Evolutionary conservation across 805 yeast genomes (phyloP).

Genomic region (Nakazawaea sp.): DNA sequence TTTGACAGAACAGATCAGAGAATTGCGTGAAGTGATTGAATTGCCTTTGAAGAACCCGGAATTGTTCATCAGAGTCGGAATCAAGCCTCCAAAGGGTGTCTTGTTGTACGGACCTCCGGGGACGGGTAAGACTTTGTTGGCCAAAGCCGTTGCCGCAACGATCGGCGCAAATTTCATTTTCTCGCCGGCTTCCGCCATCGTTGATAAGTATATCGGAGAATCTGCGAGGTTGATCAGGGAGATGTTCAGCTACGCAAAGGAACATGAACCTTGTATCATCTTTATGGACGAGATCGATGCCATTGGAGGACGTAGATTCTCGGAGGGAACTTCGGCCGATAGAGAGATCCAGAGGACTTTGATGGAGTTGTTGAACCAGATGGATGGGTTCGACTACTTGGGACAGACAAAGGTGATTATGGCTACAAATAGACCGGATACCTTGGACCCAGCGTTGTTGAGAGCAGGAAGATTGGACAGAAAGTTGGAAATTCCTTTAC

Average conservation of each 20-base stretch:
- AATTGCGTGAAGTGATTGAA: conserved; percentile 95
- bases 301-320: conserved; percentile 95
- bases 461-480: conserved; percentile 98
- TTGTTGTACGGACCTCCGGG: conserved; percentile 97
- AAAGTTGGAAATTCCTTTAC: conserved; percentile 90
- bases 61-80: conserved; percentile 90
- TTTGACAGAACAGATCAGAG: conserved; percentile 89
- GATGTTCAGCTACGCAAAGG: conserved; percentile 96
- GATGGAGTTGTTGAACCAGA: conserved; percentile 94
- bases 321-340: conserved; percentile 98
- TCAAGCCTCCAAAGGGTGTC: conserved; percentile 98
- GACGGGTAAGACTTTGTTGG: conserved; percentile 92
- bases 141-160: conserved; percentile 98
- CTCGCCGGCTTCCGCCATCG: conserved; percentile 97
- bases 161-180: conserved; percentile 97
- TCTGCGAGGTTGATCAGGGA: conserved; percentile 94
- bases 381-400: conserved; percentile 96
- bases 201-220: conserved; percentile 96
- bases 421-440: conserved; percentile 99
- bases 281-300: conserved; percentile 99
- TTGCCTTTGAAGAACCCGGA: conserved; percentile 96
- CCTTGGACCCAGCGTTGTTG: conserved; percentile 91
- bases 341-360: conserved; percentile 97
- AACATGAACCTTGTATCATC: conserved; percentile 96
- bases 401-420: conserved; percentile 96